Conservation (phyloP, 345 rosid genomes). For the Euphorbia tirucalli region DNA sequence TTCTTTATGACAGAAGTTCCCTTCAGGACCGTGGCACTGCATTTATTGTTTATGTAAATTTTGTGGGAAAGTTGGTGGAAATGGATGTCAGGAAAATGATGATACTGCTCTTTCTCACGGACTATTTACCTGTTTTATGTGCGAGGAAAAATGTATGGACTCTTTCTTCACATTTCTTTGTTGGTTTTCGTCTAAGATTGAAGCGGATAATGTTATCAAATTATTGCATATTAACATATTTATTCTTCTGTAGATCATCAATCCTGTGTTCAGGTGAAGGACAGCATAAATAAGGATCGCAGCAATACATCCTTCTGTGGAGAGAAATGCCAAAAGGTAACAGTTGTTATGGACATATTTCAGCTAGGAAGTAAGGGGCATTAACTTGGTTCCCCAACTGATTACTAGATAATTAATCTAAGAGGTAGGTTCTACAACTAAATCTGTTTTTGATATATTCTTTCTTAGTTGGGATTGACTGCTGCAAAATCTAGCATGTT, state of each 20-base stretch:
- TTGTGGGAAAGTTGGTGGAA: conserved; percentile 53
- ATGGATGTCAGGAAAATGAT: conserved; percentile 27
- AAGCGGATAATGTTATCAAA: background rate
- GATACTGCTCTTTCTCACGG: conserved; percentile 25
- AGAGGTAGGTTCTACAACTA: background rate
- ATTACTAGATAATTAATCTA: background rate
- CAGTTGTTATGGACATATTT: conserved; percentile 1
- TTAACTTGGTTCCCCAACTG: background rate
- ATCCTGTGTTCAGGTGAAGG: conserved; percentile 45
- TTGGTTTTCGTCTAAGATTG: background rate
- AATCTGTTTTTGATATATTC: background rate
- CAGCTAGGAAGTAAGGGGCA: background rate
- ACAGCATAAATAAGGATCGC: conserved; percentile 29
- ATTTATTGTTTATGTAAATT: conserved; percentile 82
- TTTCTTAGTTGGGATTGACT: background rate
- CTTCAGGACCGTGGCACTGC: conserved; percentile 89
- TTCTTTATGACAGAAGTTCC: conserved; percentile 58
- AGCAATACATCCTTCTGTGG: conserved; percentile 61
- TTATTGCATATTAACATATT: conserved; percentile 13
- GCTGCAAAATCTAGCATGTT: background rate
- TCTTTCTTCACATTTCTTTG: conserved; percentile 1
- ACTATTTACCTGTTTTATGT: conserved; percentile 49
- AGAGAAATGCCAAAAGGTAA: conserved; percentile 79
- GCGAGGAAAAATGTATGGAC: conserved; percentile 80
- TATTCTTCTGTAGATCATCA: conserved; percentile 65